These are phyloP conservation scores for Recurvomyces mirabilis DNA, from an alignment of 495 filamentous ascomycete species.

Conservation along the genomic window DNA sequence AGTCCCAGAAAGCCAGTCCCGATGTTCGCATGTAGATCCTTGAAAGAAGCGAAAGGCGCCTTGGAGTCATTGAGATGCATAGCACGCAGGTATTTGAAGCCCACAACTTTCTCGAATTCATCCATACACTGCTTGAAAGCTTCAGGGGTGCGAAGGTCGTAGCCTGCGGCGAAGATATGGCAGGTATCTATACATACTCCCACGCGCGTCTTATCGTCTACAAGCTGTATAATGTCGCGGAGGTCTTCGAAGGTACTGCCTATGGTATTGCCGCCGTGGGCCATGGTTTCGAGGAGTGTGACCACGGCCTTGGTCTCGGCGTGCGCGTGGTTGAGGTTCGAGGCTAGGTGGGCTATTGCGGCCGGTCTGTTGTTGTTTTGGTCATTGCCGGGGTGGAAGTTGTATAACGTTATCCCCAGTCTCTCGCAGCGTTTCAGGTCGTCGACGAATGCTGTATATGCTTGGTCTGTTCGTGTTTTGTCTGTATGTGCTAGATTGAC, in stretches of 20 bases:
- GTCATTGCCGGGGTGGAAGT: constrained; percentile 82
- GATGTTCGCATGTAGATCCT: constrained; percentile 89
- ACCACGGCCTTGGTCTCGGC: constrained; percentile 59
- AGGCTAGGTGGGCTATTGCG: constrained; percentile 68
- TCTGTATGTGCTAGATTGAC: constrained; percentile 88
- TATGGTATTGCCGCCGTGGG: constrained; percentile 69
- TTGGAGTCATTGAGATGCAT: constrained; percentile 92
- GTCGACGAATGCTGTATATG: constrained; percentile 75
- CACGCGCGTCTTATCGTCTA: constrained; percentile 75
- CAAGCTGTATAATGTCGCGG: constrained; percentile 62
- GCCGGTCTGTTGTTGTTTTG: constrained; percentile 41
- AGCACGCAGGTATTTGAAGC: constrained; percentile 66
- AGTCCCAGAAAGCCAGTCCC: constrained; percentile 86
- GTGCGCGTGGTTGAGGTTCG: constrained; percentile 69
- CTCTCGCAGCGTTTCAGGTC: constrained; percentile 78
- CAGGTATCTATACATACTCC: constrained; percentile 96
- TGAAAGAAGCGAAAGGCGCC: constrained; percentile 62
- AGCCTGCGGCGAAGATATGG: constrained; percentile 86
- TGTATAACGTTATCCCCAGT: constrained; percentile 85
- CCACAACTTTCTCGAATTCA: constrained; percentile 70
- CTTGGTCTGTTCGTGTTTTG: constrained; percentile 67
- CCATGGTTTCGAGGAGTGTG: constrained; percentile 91
- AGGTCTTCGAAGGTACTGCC: constrained; percentile 78
- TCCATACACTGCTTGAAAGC: constrained; percentile 62
- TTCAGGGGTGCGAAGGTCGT: constrained; percentile 68